Evolutionary conservation across 352 stramenopile species (phyloP), one percentile per base, ranked within the genome.

Genomic region (Paralagenidium karlingii): DNA sequence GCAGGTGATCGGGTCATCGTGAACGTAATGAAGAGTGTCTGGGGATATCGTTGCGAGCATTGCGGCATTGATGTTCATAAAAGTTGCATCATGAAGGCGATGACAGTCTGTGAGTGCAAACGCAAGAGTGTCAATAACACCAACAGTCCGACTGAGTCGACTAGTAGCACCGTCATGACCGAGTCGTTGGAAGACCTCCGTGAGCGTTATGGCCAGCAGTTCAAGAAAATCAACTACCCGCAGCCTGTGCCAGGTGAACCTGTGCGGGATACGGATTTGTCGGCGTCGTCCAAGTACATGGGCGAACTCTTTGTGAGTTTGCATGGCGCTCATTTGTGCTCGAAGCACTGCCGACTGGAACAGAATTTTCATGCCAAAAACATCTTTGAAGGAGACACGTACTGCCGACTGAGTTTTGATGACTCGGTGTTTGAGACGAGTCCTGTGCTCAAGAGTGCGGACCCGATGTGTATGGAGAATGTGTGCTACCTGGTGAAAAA

Each of bases 1-100:
- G 6, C 47, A 82, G 68, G 68, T 44, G 75, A 88, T 24, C 73
- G 75, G 5, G 73, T 85, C 5, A 92, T 92, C 28, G 64, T 92
- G 53, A 89, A 86, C 46, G 73, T 78, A 18, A 47, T 87, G 19
- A 87, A 86, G 34, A 66, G 56, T 19, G 40, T 63, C n/a, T 87
- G 73, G 73, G 78, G 78, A 4, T 92, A 89, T 43, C 73, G 78
- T 1, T 92, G 78, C 36, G 78, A 92, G 38, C 52, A 70, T 0
- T 92, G 78, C 46, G 58, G 56, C 8, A 71, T 89, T 34, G 78
- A 92, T 34, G 78, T 85, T 0, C 78, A 92, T 45, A 92, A 92
- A 49, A 53, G 46, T 3, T 92, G 78, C 37, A 87, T 92, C 47
- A 89, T 92, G 74, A 87, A 86, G 37, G 78, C 77, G 34, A 85